Conservation (phyloP, 768 basidiomycete species). For the Macrolepiota albuminosa region DNA sequence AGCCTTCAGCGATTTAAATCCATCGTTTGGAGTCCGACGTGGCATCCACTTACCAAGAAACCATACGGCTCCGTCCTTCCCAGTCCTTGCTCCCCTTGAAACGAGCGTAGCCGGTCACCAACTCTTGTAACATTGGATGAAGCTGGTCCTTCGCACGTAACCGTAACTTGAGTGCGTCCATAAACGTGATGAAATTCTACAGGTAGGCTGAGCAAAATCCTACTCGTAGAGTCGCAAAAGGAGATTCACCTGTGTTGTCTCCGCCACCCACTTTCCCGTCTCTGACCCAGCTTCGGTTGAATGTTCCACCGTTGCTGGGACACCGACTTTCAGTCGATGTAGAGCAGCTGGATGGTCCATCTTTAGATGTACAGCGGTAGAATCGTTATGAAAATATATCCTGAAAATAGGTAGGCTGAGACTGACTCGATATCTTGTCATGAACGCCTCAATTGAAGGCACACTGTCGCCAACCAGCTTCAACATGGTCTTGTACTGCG, state of each 20-base stretch:
- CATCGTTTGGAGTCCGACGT: not conserved
- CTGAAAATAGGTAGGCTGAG: not conserved
- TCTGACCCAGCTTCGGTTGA: constrained; percentile 89
- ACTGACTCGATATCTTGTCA: constrained; percentile 78
- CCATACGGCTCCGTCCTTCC: constrained; percentile 92
- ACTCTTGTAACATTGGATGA: constrained; percentile 89
- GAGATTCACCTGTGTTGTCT: constrained; percentile 81
- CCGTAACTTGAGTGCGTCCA: constrained; percentile 93
- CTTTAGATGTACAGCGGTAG: constrained; percentile 27
- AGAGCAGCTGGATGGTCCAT: constrained; percentile 94
- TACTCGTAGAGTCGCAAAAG: not conserved
- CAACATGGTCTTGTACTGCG: constrained; percentile 96
- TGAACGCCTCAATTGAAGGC: constrained; percentile 83
- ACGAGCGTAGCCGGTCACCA: constrained; percentile 90
- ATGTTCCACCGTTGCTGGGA: constrained; percentile 96
- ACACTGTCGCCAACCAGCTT: constrained; percentile 93
- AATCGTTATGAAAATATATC: not conserved
- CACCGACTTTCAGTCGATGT: constrained; percentile 85
- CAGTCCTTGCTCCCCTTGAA: constrained; percentile 95
- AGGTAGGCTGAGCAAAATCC: not conserved
- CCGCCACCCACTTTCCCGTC: constrained; percentile 95
- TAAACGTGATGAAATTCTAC: constrained; percentile 96
- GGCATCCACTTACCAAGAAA: constrained; percentile 70
- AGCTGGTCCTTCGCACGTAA: constrained; percentile 96
- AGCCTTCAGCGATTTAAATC: constrained; percentile 49